These are phyloP conservation scores for Podila clonocystis DNA, from an alignment of 192 early-diverging fungal genomes.

Conservation along the genomic window DNA sequence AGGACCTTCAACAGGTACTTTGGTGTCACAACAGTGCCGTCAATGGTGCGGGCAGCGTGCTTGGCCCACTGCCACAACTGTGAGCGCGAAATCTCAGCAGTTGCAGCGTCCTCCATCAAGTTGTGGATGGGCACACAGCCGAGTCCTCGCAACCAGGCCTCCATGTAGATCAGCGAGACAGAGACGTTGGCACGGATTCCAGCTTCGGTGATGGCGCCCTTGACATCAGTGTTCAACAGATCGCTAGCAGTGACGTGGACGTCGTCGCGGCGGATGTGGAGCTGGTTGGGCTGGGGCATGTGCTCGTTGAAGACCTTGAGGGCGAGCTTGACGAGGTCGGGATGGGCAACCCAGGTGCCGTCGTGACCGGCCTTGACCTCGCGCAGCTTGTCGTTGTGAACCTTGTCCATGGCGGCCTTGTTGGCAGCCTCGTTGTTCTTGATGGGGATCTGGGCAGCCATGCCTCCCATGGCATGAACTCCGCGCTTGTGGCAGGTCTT, in stretches of 20 bases:
- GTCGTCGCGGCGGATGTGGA: constrained; percentile 91
- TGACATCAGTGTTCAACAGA: constrained; percentile 81
- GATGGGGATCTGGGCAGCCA: constrained; percentile 99
- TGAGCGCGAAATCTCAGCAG: constrained; percentile 96
- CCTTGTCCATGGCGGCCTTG: constrained; percentile 91
- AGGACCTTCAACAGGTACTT: constrained; percentile 81
- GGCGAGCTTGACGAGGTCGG: constrained; percentile 93
- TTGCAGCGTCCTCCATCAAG: constrained; percentile 99
- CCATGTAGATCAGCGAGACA: constrained; percentile 93
- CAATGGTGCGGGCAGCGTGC: constrained; percentile 82
- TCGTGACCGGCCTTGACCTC: constrained; percentile 97
- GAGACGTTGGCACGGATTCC: constrained; percentile 94
- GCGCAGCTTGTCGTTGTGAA: constrained; percentile 93
- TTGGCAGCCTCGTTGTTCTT: constrained; percentile 92
- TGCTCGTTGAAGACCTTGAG: constrained; percentile 91
- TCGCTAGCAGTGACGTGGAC: constrained; percentile 85
- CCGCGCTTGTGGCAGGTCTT: constrained; percentile 98
- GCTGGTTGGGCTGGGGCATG: constrained; percentile 97
- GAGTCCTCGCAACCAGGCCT: constrained; percentile 92
- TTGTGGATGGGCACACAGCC: constrained; percentile 99
- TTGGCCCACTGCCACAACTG: constrained; percentile 99
- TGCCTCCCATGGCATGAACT: constrained; percentile 99
- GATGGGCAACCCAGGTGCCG: constrained; percentile 98
- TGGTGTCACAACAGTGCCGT: constrained; percentile 84
- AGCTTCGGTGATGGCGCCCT: constrained; percentile 83